Percentiles rank a stretch among this genome's conserved stretches.
Evolutionary conservation across 2,329 filamentous ascomycete genomes (phyloP).

Genomic region (Dactylonectria macrodidyma): DNA sequence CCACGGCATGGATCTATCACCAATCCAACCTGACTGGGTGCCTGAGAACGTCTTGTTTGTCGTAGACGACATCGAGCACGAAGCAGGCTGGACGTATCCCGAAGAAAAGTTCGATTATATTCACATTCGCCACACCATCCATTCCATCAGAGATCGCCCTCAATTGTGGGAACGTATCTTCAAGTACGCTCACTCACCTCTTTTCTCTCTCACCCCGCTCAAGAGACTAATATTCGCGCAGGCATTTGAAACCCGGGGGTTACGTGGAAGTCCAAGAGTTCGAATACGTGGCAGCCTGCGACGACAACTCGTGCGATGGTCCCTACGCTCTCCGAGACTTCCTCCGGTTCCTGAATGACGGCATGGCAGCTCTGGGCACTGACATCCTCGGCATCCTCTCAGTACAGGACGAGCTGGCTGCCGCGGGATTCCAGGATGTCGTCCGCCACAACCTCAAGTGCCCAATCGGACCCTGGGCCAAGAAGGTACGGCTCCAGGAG

Average conservation of each 20-base stretch:
- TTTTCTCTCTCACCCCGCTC: neutral
- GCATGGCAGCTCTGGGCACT: constrained; percentile 58
- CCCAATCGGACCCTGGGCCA: constrained; percentile 65
- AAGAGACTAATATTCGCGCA: constrained; percentile 38
- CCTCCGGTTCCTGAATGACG: constrained; percentile 56
- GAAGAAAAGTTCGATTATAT: constrained; percentile 64
- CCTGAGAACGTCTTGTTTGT: constrained; percentile 67
- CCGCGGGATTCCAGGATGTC: constrained; percentile 60
- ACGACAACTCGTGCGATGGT: constrained; percentile 61
- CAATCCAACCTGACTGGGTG: constrained; percentile 67
- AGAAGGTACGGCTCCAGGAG: constrained; percentile 57
- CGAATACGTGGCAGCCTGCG: constrained; percentile 57
- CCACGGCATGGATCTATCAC: constrained; percentile 66
- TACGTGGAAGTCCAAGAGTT: constrained; percentile 67
- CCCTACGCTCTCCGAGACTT: constrained; percentile 65
- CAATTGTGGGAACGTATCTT: constrained; percentile 60
- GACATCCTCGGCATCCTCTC: constrained; percentile 58
- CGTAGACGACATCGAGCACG: constrained; percentile 67
- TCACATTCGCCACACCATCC: constrained; percentile 63
- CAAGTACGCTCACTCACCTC: constrained; percentile 51
- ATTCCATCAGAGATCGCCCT: constrained; percentile 60
- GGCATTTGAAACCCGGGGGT: constrained; percentile 67
- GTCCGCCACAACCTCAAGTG: constrained; percentile 60
- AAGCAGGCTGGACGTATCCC: constrained; percentile 64
- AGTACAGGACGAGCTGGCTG: constrained; percentile 54